Evolutionary conservation across 164 flowering plant species (phyloP).

Genomic region (Vitis labrusca): DNA sequence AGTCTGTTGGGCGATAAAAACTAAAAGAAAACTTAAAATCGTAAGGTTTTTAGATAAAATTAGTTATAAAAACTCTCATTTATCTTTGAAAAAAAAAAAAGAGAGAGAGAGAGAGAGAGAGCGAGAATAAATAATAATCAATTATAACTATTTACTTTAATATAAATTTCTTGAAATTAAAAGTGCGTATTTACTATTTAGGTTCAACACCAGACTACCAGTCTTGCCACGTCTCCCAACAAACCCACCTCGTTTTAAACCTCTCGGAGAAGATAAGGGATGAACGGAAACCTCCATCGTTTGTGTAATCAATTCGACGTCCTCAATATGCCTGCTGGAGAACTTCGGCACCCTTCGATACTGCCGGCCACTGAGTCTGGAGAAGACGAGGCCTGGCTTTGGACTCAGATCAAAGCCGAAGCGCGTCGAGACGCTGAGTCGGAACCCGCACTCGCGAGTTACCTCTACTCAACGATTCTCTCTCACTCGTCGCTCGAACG

Average conservation of each 20-base stretch:
- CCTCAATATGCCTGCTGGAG: conserved; percentile 22
- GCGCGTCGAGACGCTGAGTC: conserved; percentile 77
- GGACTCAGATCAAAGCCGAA: conserved; percentile 72
- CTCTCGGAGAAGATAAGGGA: no score
- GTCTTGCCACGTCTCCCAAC: neutral
- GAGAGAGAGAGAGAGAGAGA: no score
- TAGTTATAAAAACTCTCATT: no score
- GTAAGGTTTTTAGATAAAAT: no score
- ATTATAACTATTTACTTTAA: no score
- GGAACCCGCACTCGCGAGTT: conserved; percentile 86
- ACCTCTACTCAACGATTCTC: conserved; percentile 77
- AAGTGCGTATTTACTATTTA: conserved; percentile 9
- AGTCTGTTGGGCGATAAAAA: no score
- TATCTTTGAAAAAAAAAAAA: no score
- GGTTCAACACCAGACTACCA: neutral
- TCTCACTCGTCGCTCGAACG: conserved; percentile 73
- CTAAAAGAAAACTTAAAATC: no score
- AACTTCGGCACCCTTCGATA: conserved; percentile 7
- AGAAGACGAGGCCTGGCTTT: conserved; percentile 46
- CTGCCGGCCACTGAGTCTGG: conserved; percentile 11
- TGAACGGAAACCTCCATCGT: no score
- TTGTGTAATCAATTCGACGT: no score
- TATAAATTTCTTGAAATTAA: no score
- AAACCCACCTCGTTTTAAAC: neutral
- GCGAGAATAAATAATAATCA: no score